Percentiles rank a stretch among this genome's conserved stretches.
phyloP scores from a whole-genome alignment of 2,329 filamentous ascomycete species.

The Fusarium acutatum region DNA sequence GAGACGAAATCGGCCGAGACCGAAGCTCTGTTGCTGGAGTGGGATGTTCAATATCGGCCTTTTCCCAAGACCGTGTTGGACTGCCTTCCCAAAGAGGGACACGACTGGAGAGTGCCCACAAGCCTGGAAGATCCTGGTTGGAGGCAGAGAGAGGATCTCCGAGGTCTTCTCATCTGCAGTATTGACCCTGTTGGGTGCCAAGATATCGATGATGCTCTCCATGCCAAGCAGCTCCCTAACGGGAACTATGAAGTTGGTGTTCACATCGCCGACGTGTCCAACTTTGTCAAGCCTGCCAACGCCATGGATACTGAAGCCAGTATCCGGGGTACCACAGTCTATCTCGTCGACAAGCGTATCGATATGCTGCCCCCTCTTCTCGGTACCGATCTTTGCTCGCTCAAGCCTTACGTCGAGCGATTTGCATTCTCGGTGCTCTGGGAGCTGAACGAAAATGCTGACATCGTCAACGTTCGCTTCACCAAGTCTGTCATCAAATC shows the following conservation, averaged over 20 bases:
- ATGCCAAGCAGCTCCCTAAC: constrained; percentile 84
- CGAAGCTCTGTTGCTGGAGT: constrained; percentile 91
- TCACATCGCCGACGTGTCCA: constrained; percentile 98
- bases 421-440: constrained; percentile 87
- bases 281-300: constrained; percentile 97
- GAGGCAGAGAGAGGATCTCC: constrained; percentile 83
- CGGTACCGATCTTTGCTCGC: constrained; percentile 93
- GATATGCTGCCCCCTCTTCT: constrained; percentile 98
- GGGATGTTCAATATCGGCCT: constrained; percentile 96
- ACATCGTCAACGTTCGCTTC: constrained; percentile 86
- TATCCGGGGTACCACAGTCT: constrained; percentile 93
- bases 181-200: constrained; percentile 97
- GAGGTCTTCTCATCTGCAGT: constrained; percentile 90
- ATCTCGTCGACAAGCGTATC: constrained; percentile 98
- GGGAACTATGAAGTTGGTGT: constrained; percentile 97
- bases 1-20: constrained; percentile 99
- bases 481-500: constrained; percentile 98
- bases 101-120: constrained; percentile 91
- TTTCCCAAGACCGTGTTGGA: constrained; percentile 96
- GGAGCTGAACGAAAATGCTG: constrained; percentile 87
- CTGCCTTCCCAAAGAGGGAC: constrained; percentile 89
- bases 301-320: constrained; percentile 97
- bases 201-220: constrained; percentile 97
- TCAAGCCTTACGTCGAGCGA: constrained; percentile 97
- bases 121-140: constrained; percentile 84